Conservation (phyloP, 106 monocot species). For the Phalaenopsis equestris region DNA sequence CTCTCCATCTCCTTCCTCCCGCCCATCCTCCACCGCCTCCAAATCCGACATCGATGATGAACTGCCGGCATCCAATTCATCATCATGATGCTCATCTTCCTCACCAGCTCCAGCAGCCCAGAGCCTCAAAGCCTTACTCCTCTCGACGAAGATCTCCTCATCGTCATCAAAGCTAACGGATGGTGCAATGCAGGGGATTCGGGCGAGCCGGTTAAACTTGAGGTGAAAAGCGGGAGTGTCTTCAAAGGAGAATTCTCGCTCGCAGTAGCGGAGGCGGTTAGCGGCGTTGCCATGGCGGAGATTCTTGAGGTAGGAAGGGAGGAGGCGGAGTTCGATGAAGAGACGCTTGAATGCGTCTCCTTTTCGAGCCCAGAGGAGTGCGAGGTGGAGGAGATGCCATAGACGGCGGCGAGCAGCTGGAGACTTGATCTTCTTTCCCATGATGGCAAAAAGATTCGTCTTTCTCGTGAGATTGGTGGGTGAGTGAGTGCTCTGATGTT, state of each 20-base stretch:
- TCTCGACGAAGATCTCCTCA: conserved; percentile 7
- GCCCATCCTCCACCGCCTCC: neutral
- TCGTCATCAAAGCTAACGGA: conserved; percentile 7
- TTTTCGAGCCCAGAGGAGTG: conserved; percentile 32
- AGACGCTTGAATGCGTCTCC: conserved; percentile 20
- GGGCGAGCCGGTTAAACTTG: conserved; percentile 21
- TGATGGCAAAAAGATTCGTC: neutral
- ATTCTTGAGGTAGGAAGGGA: conserved; percentile 8
- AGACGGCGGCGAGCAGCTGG: conserved; percentile 9
- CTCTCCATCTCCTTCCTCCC: neutral
- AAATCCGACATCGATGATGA: no score
- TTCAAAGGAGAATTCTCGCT: conserved; percentile 58
- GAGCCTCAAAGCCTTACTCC: neutral
- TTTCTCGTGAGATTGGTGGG: no score
- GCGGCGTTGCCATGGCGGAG: neutral
- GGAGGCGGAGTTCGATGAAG: conserved; percentile 17
- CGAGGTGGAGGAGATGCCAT: conserved; percentile 28
- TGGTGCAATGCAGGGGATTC: conserved; percentile 41
- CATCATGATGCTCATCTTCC: neutral
- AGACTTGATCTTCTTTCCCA: neutral
- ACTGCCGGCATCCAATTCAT: neutral
- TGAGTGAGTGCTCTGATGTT: no score
- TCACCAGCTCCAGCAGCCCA: neutral
- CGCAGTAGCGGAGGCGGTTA: conserved; percentile 7
- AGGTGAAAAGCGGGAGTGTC: conserved; percentile 51